Percentiles rank a stretch among this genome's conserved stretches.
phyloP scores from a whole-genome alignment of 139 green algal species.

The Limnomonas spitsbergensis region DNA sequence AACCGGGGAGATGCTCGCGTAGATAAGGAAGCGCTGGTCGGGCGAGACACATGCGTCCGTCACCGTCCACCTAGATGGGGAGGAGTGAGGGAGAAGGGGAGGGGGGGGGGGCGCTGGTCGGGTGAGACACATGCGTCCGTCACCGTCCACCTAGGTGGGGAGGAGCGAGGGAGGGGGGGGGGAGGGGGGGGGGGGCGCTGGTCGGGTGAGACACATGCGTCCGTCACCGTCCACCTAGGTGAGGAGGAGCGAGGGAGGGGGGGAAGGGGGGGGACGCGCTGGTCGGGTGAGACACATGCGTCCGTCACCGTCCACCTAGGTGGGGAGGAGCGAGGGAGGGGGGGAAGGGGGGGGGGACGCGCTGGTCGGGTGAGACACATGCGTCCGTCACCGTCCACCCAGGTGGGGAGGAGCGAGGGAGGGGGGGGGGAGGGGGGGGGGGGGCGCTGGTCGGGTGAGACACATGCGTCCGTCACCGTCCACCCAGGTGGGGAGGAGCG shows the following conservation, averaged over 20 bases:
- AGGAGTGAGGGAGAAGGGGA: conserved; percentile 17
- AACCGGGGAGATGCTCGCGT: not conserved
- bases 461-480: not conserved
- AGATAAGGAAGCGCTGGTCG: conserved; percentile 65
- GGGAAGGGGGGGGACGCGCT: conserved; percentile 68
- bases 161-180: conserved; percentile 14
- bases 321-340: conserved; percentile 72
- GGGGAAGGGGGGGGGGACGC: conserved; percentile 37
- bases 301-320: conserved; percentile 64
- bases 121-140: conserved; percentile 79
- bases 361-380: conserved; percentile 12
- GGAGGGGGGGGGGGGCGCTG: conserved; percentile 68
- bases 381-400: too few relatives aligned
- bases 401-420: too few relatives aligned
- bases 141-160: conserved; percentile 59
- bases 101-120: conserved; percentile 69
- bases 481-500: too few relatives aligned
- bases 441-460: too few relatives aligned
- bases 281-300: conserved; percentile 75
- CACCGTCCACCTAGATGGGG: conserved; percentile 59
- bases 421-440: too few relatives aligned
- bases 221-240: conserved; percentile 60
- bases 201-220: conserved; percentile 79
- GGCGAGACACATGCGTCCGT: conserved; percentile 79
- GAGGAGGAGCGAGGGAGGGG: not conserved